Evolutionary conservation across 2,329 filamentous ascomycete genomes (phyloP).

Genomic region (Hypoxylon sp.): DNA sequence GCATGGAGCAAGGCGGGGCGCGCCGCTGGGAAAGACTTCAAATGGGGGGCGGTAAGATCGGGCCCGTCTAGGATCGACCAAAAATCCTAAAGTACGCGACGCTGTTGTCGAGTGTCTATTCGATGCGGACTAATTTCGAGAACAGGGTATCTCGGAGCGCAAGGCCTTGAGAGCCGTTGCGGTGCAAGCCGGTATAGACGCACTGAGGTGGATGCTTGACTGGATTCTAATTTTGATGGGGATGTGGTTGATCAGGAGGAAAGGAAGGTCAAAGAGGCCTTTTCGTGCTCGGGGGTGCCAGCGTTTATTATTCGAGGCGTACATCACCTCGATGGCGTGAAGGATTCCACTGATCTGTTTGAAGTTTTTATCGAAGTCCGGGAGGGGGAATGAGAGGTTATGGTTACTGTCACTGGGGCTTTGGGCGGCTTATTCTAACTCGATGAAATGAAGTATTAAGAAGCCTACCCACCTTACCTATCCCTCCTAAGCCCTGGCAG

Average conservation of each 20-base stretch:
- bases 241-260: constrained; percentile 41
- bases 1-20: constrained; percentile 50
- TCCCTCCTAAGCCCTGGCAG: background rate
- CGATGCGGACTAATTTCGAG: constrained; percentile 33
- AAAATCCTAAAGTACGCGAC: constrained; percentile 14
- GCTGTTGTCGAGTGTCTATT: constrained; percentile 22
- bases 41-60: constrained; percentile 52
- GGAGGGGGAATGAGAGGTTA: background rate
- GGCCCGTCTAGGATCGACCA: constrained; percentile 40
- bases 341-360: constrained; percentile 25
- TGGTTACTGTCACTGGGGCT: no score
- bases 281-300: constrained; percentile 30
- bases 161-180: constrained; percentile 29
- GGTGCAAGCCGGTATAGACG: constrained; percentile 28
- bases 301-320: constrained; percentile 30
- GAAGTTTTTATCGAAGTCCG: constrained; percentile 22
- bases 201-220: constrained; percentile 25
- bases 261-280: constrained; percentile 11
- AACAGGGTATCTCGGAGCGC: constrained; percentile 34
- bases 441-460: no score
- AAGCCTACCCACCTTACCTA: no score
- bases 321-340: constrained; percentile 28
- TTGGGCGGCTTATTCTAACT: no score
- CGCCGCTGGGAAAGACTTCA: constrained; percentile 54
- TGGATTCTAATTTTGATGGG: constrained; percentile 32